phyloP scores from a whole-genome alignment of 1,284 basidiomycete species.

The Apiotrichum brassicae region DNA sequence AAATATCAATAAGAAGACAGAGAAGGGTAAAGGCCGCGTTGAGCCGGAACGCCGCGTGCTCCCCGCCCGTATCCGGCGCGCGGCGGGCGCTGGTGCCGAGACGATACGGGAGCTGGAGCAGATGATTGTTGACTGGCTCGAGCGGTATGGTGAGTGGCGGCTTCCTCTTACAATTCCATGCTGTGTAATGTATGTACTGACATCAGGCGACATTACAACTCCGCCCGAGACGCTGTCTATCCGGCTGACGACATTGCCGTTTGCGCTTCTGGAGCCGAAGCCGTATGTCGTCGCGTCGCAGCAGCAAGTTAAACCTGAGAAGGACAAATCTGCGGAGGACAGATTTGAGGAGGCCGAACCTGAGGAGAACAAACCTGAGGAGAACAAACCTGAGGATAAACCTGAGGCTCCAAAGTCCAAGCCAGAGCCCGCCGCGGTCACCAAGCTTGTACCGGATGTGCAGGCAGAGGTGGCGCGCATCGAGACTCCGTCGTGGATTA shows the following conservation, averaged over 20 bases:
- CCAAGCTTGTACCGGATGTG: too few species aligned
- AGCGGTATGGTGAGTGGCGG: slow-evolving; percentile 61
- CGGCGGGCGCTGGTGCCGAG: slow-evolving; percentile 58
- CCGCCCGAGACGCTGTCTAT: slow-evolving; percentile 61
- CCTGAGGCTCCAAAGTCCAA: slow-evolving; percentile 8
- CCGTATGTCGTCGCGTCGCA: slow-evolving; percentile 7
- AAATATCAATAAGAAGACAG: background rate
- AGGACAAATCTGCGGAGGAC: slow-evolving; percentile 2
- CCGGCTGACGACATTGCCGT: slow-evolving; percentile 57
- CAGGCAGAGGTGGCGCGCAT: slow-evolving; percentile 20
- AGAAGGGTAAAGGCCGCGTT: slow-evolving; percentile 12
- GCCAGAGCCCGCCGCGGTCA: background rate
- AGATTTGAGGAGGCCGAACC: too few species aligned
- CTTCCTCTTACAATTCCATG: too few species aligned
- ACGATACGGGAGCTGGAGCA: slow-evolving; percentile 62
- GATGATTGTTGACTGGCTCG: slow-evolving; percentile 74
- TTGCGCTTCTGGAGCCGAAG: slow-evolving; percentile 22
- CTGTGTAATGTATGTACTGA: too few species aligned
- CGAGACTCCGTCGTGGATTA: slow-evolving; percentile 38
- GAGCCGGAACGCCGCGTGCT: slow-evolving; percentile 62
- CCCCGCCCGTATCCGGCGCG: slow-evolving; percentile 68
- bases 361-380: too few species aligned
- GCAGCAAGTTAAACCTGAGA: too few species aligned
- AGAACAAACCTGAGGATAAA: slow-evolving; percentile 12
- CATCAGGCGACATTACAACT: slow-evolving; percentile 62